Evolutionary conservation across 768 basidiomycete genomes (phyloP).

Genomic region (Phlebiopsis flavidoalba): DNA sequence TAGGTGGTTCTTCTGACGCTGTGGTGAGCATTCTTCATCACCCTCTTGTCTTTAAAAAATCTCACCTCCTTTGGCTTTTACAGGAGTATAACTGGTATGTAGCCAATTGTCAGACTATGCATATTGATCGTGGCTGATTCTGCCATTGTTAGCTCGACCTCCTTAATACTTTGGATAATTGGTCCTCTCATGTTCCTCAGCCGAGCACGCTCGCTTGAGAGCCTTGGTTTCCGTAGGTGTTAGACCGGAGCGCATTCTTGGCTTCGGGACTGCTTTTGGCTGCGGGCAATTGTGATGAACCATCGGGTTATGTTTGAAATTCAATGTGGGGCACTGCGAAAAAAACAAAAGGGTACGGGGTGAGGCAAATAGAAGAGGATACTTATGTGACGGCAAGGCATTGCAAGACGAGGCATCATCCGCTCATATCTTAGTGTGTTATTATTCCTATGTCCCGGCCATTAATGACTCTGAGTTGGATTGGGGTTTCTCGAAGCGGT

Average conservation of each 20-base stretch:
- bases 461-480: too few species aligned
- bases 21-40: neutral
- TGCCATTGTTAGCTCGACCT: constrained; percentile 25
- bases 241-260: constrained; percentile 36
- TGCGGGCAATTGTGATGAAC: too few species aligned
- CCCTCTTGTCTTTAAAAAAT: neutral
- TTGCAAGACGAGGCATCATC: too few species aligned
- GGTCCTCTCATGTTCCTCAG: constrained; percentile 31
- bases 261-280: constrained; percentile 20
- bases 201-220: constrained; percentile 31
- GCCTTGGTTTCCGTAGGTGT: constrained; percentile 32
- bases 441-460: too few species aligned
- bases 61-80: constrained; percentile 31
- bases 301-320: neutral
- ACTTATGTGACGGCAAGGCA: too few species aligned
- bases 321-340: too few species aligned
- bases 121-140: neutral
- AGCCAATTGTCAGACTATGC: neutral
- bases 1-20: constrained; percentile 36
- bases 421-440: too few species aligned
- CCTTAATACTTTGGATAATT: constrained; percentile 37
- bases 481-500: too few species aligned
- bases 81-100: constrained; percentile 32
- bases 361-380: too few species aligned
- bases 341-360: too few species aligned